Percentiles rank a stretch among this genome's conserved stretches.
Evolutionary conservation across 805 yeast species (phyloP).

Genomic region (Myxozyma sirexii): DNA sequence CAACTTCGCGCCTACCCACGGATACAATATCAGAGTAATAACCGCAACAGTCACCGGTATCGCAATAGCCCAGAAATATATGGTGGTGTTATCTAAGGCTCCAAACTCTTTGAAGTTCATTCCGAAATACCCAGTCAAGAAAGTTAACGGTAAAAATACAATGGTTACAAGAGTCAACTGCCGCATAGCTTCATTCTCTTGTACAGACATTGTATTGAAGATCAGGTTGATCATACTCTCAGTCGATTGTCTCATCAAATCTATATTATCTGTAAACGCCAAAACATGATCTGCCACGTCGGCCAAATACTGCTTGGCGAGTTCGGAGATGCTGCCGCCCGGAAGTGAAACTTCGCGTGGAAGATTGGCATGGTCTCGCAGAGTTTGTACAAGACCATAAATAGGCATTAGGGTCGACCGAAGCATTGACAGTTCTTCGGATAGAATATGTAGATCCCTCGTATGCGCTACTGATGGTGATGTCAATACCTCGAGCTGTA

Average conservation of each 20-base stretch:
- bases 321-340: constrained; percentile 46
- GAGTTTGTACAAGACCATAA: constrained; percentile 51
- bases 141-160: constrained; percentile 59
- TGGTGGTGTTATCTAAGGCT: constrained; percentile 46
- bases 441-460: constrained; percentile 55
- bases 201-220: constrained; percentile 60
- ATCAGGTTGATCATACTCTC: constrained; percentile 55
- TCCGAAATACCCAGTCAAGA: constrained; percentile 65
- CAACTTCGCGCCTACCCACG: neutral
- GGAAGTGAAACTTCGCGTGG: constrained; percentile 15
- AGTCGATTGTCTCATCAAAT: constrained; percentile 56
- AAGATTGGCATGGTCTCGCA: constrained; percentile 47
- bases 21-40: constrained; percentile 38
- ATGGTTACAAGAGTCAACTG: constrained; percentile 60
- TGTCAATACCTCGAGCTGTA: constrained; percentile 55
- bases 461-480: constrained; percentile 57
- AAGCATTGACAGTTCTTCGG: constrained; percentile 55
- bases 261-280: constrained; percentile 52
- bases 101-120: constrained; percentile 55
- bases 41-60: constrained; percentile 44
- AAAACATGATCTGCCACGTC: constrained; percentile 61
- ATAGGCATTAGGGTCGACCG: constrained; percentile 53
- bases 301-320: constrained; percentile 52
- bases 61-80: constrained; percentile 54
- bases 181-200: constrained; percentile 58